These are phyloP conservation scores for Leucoagaricus sp. DNA, from an alignment of 1,284 basidiomycete species.

Conservation along the genomic window DNA sequence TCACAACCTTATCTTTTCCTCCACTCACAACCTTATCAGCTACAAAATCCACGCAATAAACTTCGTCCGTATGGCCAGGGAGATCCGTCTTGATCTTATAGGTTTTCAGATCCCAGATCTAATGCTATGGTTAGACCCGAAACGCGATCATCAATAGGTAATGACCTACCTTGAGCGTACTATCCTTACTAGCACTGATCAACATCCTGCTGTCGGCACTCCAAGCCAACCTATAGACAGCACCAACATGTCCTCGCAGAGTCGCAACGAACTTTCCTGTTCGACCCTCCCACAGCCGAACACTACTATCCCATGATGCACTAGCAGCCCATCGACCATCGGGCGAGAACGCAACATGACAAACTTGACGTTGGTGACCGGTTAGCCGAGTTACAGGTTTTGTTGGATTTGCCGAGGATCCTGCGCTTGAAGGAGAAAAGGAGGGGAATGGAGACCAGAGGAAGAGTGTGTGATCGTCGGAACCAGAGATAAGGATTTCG, in stretches of 20 bases:
- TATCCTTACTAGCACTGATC: conserved; percentile 94
- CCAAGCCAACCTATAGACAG: conserved; percentile 95
- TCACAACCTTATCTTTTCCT: conserved; percentile 73
- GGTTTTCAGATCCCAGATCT: conserved; percentile 96
- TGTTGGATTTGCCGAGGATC: conserved; percentile 62
- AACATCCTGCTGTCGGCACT: conserved; percentile 91
- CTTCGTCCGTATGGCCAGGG: conserved; percentile 96
- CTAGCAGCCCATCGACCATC: conserved; percentile 92
- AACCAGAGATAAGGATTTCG: conserved; percentile 90
- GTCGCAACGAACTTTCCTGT: conserved; percentile 94
- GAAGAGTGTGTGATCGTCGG: conserved; percentile 94
- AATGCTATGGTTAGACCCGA: conserved; percentile 1
- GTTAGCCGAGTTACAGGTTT: conserved; percentile 90
- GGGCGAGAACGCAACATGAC: conserved; percentile 95
- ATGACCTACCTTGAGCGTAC: conserved; percentile 82
- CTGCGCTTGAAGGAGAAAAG: conserved; percentile 36
- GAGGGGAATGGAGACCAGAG: conserved; percentile 82
- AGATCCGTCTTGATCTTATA: conserved; percentile 93
- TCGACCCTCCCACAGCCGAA: conserved; percentile 92
- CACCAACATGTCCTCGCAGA: conserved; percentile 90
- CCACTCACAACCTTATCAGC: conserved; percentile 98
- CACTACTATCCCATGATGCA: conserved; percentile 90
- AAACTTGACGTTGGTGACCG: conserved; percentile 95
- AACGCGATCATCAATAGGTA: not conserved
- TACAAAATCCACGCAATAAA: conserved; percentile 98